phyloP scores from a whole-genome alignment of 495 filamentous ascomycete genomes.

The Hamigera avellanea region DNA sequence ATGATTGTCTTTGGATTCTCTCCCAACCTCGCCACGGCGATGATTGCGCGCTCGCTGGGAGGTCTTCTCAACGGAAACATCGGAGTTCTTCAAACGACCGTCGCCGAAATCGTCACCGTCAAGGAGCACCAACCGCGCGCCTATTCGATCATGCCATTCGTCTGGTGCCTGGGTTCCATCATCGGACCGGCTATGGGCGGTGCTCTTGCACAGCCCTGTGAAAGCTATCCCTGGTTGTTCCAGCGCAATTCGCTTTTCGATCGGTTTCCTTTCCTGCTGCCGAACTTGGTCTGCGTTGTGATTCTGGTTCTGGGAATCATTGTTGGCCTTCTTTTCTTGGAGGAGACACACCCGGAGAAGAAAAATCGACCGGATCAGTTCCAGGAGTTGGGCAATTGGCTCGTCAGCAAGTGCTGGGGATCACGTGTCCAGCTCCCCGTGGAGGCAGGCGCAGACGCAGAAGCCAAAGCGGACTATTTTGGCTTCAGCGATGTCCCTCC shows the following conservation, averaged over 20 bases:
- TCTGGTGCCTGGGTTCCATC: slow-evolving; percentile 92
- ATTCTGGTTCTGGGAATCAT: slow-evolving; percentile 68
- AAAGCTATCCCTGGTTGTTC: slow-evolving; percentile 70
- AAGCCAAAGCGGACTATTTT: slow-evolving; percentile 38
- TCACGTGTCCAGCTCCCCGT: slow-evolving; percentile 25
- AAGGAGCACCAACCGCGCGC: slow-evolving; percentile 88
- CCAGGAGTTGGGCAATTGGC: slow-evolving; percentile 62
- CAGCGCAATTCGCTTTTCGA: slow-evolving; percentile 65
- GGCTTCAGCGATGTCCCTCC: slow-evolving; percentile 46
- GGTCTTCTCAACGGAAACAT: slow-evolving; percentile 94
- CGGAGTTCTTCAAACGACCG: slow-evolving; percentile 88
- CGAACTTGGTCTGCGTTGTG: slow-evolving; percentile 80
- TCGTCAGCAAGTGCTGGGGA: slow-evolving; percentile 41
- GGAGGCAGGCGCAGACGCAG: slow-evolving; percentile 14
- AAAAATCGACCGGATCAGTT: slow-evolving; percentile 66
- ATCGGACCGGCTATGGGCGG: slow-evolving; percentile 87
- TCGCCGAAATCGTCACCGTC: slow-evolving; percentile 81
- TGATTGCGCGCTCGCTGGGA: slow-evolving; percentile 79
- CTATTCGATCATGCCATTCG: slow-evolving; percentile 93
- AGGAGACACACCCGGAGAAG: slow-evolving; percentile 87
- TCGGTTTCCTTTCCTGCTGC: slow-evolving; percentile 78
- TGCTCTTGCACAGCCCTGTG: slow-evolving; percentile 73
- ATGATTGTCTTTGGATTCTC: slow-evolving; percentile 93
- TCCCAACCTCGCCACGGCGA: slow-evolving; percentile 66
- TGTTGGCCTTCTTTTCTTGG: slow-evolving; percentile 79